Base-by-base conservation (phyloP, 2,329 filamentous ascomycete species). In the Penicillium nordicum region DNA sequence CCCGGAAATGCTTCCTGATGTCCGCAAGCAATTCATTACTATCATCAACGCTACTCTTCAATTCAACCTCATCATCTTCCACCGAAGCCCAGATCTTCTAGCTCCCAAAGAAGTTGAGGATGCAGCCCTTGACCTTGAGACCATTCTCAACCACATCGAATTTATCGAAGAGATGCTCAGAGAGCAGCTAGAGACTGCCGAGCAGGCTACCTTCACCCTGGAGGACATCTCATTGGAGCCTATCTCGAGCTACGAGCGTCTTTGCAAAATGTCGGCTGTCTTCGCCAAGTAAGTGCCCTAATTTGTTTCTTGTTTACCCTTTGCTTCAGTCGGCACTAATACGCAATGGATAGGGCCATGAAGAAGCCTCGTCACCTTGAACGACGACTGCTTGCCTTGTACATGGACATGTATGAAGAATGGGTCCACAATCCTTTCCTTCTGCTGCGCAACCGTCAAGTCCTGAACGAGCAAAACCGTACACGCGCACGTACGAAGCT, bases 371-470 rank as follows among this genome's bases (percentile, higher is more conserved):
- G 57, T 11, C 18, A 40, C 7, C 37, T 61, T 16, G 69, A 71
- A 46, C 51, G 60, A 5, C 50, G 32, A 5, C 58, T 71, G 4
- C 61, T 72, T 1, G 27, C 46, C 21, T 34, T 63, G 40, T 66
- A 65, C 42, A 50, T 63, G 30, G 58, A 66, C 8, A 52, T 72
- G 2, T 72, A 63, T 42, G 67, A 71, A 11, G 46, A 57, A n/a
- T 67, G 63, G 58, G 41, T 71, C 32, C 67, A 66, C 52, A 60
- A 48, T 4, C 48, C 60, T 16, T 71, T 69, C 41, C 47, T 68
- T 7, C 43, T 49, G 14, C 53, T 61, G 14, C 59, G 62, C 40
- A 63, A 63, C 50, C 50, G 54, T 3, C 62, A 63, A n/a, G 46
- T 66, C n/a, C 11, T 43, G 27, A 29, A 32, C 4, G 36, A 50